Conservation (phyloP, 1,139 yeast genomes). For the Hyphopichia fennica region DNA sequence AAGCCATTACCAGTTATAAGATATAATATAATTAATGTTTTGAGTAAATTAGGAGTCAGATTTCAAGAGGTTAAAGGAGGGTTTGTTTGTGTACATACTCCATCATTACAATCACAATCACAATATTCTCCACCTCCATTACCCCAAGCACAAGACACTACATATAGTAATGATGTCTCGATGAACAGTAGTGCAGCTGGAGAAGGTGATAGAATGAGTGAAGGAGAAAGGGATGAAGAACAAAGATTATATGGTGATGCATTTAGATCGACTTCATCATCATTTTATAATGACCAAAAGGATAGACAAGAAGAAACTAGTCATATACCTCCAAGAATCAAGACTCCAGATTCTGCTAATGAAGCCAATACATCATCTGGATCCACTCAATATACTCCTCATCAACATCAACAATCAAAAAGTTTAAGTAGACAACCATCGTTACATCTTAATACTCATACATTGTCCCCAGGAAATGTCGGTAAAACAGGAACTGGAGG, state of each 20-base stretch:
- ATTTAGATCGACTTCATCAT: conserved; percentile 37
- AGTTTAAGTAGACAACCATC: conserved; percentile 45
- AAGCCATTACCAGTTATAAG: conserved; percentile 89
- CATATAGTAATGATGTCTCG: conserved; percentile 4
- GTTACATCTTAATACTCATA: conserved; percentile 30
- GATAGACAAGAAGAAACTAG: conserved; percentile 3
- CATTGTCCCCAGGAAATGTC: conserved; percentile 20
- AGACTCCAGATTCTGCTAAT: conserved; percentile 27
- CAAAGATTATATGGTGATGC: conserved; percentile 45
- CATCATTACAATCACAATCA: conserved; percentile 35
- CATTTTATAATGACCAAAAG: conserved; percentile 20
- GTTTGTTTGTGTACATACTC: conserved; percentile 77
- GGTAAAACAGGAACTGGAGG: conserved; percentile 12
- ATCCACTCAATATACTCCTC: conserved; percentile 2
- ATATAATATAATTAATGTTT: conserved; percentile 75
- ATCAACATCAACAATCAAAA: conserved; percentile 13
- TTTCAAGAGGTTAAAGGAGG: conserved; percentile 95
- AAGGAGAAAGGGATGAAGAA: conserved; percentile 36
- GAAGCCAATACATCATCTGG: not conserved
- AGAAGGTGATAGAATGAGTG: conserved; percentile 19
- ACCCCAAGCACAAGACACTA: not conserved
- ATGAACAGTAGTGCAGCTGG: conserved; percentile 11
- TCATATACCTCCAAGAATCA: conserved; percentile 14
- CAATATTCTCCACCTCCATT: not conserved
- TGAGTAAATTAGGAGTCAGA: conserved; percentile 75